These are phyloP conservation scores for Aspergillus clavatus DNA, from an alignment of 2,329 filamentous ascomycete genomes.

Conservation along the genomic window DNA sequence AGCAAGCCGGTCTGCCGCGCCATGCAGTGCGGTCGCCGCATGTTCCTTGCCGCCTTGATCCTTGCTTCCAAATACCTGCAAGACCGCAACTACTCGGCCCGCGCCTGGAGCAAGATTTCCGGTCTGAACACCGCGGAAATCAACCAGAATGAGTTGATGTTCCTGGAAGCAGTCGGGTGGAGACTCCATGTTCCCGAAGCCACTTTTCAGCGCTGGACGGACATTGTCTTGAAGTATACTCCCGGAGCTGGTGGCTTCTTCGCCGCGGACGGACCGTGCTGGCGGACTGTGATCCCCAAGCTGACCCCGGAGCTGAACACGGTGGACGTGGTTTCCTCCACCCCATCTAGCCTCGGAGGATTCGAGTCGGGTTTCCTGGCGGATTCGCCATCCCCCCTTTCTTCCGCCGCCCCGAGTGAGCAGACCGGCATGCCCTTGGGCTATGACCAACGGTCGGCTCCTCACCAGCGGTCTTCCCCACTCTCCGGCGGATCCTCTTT, in stretches of 20 bases:
- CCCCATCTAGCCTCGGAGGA: constrained; percentile 22
- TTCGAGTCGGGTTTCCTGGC: constrained; percentile 22
- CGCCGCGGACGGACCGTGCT: constrained; percentile 33
- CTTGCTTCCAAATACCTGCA: constrained; percentile 97
- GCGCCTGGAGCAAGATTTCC: constrained; percentile 98
- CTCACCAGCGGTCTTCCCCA: constrained; percentile 33
- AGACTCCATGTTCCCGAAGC: constrained; percentile 88
- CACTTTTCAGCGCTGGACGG: constrained; percentile 87
- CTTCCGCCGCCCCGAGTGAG: constrained; percentile 18
- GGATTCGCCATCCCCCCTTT: constrained; percentile 30
- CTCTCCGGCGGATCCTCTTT: constrained; percentile 50
- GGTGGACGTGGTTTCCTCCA: constrained; percentile 36
- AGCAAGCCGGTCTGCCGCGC: constrained; percentile 69
- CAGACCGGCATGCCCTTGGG: constrained; percentile 18
- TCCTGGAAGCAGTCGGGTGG: constrained; percentile 86
- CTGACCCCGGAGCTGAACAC: constrained; percentile 56
- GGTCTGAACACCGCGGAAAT: constrained; percentile 91
- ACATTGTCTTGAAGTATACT: constrained; percentile 81
- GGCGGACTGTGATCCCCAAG: constrained; percentile 48
- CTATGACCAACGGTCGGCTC: constrained; percentile 28
- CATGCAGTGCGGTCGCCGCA: constrained; percentile 90
- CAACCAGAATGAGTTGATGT: constrained; percentile 93
- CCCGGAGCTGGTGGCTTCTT: constrained; percentile 49
- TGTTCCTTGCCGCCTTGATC: constrained; percentile 94
- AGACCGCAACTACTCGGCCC: constrained; percentile 94